Evolutionary conservation across 1,139 yeast species (phyloP), one percentile per base, ranked within the genome.

Genomic region (Nakaseomyces sp.): DNA sequence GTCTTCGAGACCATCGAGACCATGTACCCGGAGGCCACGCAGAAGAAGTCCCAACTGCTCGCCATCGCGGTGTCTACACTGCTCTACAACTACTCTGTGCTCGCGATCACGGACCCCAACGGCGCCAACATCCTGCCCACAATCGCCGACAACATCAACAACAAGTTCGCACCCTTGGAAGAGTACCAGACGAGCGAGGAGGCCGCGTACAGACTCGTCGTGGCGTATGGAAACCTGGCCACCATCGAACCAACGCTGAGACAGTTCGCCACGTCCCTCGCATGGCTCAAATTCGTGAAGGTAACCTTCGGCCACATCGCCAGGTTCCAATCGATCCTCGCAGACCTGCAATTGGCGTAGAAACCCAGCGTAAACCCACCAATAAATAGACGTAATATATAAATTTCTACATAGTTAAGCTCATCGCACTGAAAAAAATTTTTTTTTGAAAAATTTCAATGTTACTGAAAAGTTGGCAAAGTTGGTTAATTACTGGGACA

Each of bases 181-280:
- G 43, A 72, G 53, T 53, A 56, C 25, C 53, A 50, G 31, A 50
- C 53, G 3, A 58, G 62, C 2, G 63, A 72, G n/a, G 88, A 81
- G 56, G 72, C 83, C 1, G 68, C 71, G 0, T 81, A 79, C 59
- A 68, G 88, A 48, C 52, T 76, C 16, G 50, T 71, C 8, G 68
- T 80, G 26, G 77, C 81, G 0, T 66, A 69, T 41, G 87, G 86
- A 7, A 77, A 67, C 42, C 43, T 67, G 35, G 50, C 66, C 20
- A 58, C 62, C 3, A 50, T 64, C 1, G 66, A 65, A 20, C 55
- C 59, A 2, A 45, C 60, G 2, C 44, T 62, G 29, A 60, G 45
- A 36, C 61, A 59, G 39, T 58, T 56, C 42, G 61, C 65, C 1
- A 46, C 45, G n/a, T 57, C 62, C 1, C 49, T 63, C 3, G 33